These are phyloP conservation scores for Begonia masoniana DNA, from an alignment of 306 rosid species.

Conservation along the genomic window DNA sequence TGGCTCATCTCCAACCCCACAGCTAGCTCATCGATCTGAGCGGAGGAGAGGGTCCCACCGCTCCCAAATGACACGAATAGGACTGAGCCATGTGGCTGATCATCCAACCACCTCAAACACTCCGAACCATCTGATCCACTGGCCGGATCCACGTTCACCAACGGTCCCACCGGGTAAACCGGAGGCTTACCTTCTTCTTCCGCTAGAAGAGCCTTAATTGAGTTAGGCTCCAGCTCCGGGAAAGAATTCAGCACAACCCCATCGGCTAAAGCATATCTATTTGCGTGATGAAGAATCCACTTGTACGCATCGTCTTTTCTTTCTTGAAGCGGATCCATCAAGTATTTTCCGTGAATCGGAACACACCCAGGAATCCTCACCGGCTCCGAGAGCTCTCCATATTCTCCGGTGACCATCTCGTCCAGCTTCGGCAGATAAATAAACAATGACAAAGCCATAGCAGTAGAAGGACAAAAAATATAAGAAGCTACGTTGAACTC, in stretches of 20 bases:
- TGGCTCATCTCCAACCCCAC: slow-evolving; percentile 28
- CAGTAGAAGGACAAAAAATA: slow-evolving; percentile 36
- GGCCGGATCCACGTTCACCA: slow-evolving; percentile 19
- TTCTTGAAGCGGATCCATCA: slow-evolving; percentile 48
- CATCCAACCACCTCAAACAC: slow-evolving; percentile 31
- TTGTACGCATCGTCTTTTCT: slow-evolving; percentile 42
- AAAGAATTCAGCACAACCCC: slow-evolving; percentile 51
- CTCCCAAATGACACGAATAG: slow-evolving; percentile 33
- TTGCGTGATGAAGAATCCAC: slow-evolving; percentile 27
- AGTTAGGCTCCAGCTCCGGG: slow-evolving; percentile 43
- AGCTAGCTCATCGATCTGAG: slow-evolving; percentile 27
- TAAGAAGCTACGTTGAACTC: slow-evolving; percentile 28
- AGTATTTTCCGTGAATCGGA: slow-evolving; percentile 35
- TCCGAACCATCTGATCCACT: slow-evolving; percentile 5
- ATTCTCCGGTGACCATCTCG: slow-evolving; percentile 27
- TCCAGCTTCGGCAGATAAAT: slow-evolving; percentile 33
- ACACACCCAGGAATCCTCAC: slow-evolving; percentile 47
- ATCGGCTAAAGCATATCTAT: slow-evolving; percentile 25
- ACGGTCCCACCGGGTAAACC: slow-evolving; percentile 50
- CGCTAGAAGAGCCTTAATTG: slow-evolving; percentile 15
- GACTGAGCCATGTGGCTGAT: slow-evolving; percentile 30
- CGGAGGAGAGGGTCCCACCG: slow-evolving; percentile 26
- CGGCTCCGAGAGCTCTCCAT: slow-evolving; percentile 26
- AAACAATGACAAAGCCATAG: slow-evolving; percentile 28
- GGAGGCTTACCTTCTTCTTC: slow-evolving; percentile 25